These are phyloP conservation scores for Neofusicoccum sp. DNA, from an alignment of 2,329 filamentous ascomycete species.

Conservation along the genomic window DNA sequence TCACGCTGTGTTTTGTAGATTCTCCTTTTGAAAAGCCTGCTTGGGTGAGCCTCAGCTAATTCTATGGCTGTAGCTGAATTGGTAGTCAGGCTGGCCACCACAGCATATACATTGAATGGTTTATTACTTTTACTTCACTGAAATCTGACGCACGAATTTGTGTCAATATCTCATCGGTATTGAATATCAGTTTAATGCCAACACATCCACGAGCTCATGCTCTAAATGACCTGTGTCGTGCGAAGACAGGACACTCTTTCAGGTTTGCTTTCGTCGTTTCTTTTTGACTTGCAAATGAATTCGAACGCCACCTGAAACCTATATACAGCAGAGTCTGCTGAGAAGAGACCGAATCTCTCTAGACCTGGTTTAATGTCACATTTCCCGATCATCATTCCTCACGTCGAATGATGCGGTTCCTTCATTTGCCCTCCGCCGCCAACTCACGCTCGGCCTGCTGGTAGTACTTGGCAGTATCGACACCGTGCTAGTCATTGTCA, in stretches of 20 bases:
- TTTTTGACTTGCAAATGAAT: background rate
- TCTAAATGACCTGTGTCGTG: too few species aligned
- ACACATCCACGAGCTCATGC: too few species aligned
- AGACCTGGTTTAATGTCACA: background rate
- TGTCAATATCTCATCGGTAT: too few species aligned
- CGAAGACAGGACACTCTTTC: background rate
- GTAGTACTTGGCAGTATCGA: conserved; percentile 98
- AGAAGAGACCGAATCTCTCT: conserved; percentile 1
- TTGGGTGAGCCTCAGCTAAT: too few species aligned
- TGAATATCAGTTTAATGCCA: too few species aligned
- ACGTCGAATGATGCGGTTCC: background rate
- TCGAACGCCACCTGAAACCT: conserved; percentile 15
- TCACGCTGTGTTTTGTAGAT: too few species aligned
- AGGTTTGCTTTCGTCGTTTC: background rate
- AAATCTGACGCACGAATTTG: too few species aligned
- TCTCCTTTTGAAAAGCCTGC: too few species aligned
- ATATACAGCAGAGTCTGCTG: conserved; percentile 11
- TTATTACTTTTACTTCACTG: too few species aligned
- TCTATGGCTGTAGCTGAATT: too few species aligned
- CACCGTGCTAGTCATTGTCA: conserved; percentile 68
- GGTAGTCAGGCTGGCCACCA: too few species aligned
- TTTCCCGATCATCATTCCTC: background rate
- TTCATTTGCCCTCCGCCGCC: conserved; percentile 64
- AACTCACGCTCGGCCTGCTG: conserved; percentile 90
- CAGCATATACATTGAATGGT: too few species aligned